Evolutionary conservation across 2,329 filamentous ascomycete species (phyloP).

Genomic region (Aspergillus quadrilineatus): DNA sequence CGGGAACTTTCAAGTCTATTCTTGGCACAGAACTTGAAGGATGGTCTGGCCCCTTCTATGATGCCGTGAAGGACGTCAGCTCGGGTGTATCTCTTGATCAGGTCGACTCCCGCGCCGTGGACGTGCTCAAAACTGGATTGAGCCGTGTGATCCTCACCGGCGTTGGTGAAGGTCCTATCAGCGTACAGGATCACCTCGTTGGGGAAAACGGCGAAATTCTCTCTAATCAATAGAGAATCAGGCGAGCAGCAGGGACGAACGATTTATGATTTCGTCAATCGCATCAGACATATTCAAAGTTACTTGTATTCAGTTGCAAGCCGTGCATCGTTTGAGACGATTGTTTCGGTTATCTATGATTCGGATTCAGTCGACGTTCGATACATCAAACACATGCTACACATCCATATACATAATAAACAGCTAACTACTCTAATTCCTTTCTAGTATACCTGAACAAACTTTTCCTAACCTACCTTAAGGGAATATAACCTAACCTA

Average conservation of each 20-base stretch:
- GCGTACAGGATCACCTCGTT: constrained; percentile 74
- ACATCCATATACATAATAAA: background rate
- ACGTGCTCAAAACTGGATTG: constrained; percentile 72
- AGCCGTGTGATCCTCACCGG: constrained; percentile 86
- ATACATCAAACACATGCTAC: background rate
- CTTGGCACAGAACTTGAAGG: constrained; percentile 63
- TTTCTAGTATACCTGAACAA: background rate
- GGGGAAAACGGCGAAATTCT: constrained; percentile 60
- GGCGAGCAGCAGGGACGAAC: background rate
- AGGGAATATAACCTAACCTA: constrained; percentile 13
- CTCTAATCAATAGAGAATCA: constrained; percentile 13
- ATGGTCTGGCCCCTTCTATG: constrained; percentile 58
- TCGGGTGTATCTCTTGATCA: constrained; percentile 62
- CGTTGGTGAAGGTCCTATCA: constrained; percentile 84
- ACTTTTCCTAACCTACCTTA: constrained; percentile 1
- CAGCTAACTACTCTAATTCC: background rate
- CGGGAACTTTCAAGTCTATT: constrained; percentile 73
- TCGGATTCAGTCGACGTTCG: background rate
- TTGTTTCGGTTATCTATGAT: constrained; percentile 9
- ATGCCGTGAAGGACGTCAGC: constrained; percentile 52
- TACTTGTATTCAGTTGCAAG: constrained; percentile 3
- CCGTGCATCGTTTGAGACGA: constrained; percentile 9
- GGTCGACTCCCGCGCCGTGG: constrained; percentile 54
- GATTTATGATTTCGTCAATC: constrained; percentile 8
- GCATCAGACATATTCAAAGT: constrained; percentile 1